Conservation (phyloP, 176 grass and related monocot genomes). For the Carex kokanica region DNA sequence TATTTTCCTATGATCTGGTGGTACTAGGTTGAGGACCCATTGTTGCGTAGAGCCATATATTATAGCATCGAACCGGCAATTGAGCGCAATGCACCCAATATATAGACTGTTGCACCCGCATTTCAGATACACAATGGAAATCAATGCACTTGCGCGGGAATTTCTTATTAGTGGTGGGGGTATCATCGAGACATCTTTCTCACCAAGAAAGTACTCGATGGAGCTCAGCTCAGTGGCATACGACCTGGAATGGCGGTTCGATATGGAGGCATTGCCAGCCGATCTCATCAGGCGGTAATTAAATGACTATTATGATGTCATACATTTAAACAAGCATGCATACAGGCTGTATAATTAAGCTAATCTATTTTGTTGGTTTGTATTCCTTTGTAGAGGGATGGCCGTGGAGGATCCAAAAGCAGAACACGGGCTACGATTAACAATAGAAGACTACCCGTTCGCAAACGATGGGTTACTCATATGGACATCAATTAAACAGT, state of each 20-base stretch:
- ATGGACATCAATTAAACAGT: slow-evolving; percentile 47
- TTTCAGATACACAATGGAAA: slow-evolving; percentile 76
- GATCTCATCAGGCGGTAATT: slow-evolving; percentile 53
- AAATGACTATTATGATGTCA: background rate
- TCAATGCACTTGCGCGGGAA: slow-evolving; percentile 49
- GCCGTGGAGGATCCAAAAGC: slow-evolving; percentile 36
- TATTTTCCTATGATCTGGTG: background rate
- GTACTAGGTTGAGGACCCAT: slow-evolving; percentile 64
- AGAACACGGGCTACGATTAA: slow-evolving; percentile 34
- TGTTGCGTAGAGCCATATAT: slow-evolving; percentile 66
- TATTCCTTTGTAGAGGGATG: slow-evolving; percentile 44
- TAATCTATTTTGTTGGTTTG: background rate
- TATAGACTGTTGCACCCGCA: slow-evolving; percentile 60
- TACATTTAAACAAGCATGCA: background rate
- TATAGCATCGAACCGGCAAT: slow-evolving; percentile 61
- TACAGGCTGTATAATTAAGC: background rate
- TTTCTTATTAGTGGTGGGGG: slow-evolving; percentile 36
- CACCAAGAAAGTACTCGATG: slow-evolving; percentile 37
- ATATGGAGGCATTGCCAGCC: slow-evolving; percentile 67
- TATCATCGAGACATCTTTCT: slow-evolving; percentile 49
- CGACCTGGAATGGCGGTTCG: slow-evolving; percentile 47
- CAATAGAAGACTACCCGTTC: slow-evolving; percentile 69
- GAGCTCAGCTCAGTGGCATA: slow-evolving; percentile 59
- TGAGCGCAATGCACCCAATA: slow-evolving; percentile 69
- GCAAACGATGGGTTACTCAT: slow-evolving; percentile 55